These are phyloP conservation scores for Sarcodon aspratus DNA, from an alignment of 768 basidiomycete genomes.

Conservation along the genomic window DNA sequence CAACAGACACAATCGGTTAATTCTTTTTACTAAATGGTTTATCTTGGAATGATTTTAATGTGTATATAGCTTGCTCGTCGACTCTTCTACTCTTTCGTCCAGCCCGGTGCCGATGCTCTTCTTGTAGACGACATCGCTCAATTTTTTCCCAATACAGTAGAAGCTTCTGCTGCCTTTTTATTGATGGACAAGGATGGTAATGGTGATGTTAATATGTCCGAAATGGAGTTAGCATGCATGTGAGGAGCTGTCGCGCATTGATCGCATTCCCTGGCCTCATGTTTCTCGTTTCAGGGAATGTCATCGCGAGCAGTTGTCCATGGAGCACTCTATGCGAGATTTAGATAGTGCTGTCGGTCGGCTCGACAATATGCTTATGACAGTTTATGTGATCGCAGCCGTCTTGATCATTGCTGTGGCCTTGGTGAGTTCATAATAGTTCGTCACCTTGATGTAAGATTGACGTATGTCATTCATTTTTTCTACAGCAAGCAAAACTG, in stretches of 20 bases:
- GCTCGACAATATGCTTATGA: conserved; percentile 81
- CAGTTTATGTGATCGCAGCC: conserved; percentile 59
- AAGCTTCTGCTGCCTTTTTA: conserved; percentile 54
- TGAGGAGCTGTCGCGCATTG: conserved; percentile 18
- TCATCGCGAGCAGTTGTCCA: conserved; percentile 75
- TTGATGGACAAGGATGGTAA: conserved; percentile 66
- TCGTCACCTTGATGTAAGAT: conserved; percentile 1
- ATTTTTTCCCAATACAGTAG: conserved; percentile 58
- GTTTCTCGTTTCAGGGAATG: conserved; percentile 40
- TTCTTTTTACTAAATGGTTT: background rate
- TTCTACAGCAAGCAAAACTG: conserved; percentile 54
- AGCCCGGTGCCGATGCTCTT: conserved; percentile 45
- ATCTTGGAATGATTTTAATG: background rate
- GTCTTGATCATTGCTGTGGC: conserved; percentile 77
- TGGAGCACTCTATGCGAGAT: conserved; percentile 82
- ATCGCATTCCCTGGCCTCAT: background rate
- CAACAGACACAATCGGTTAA: conserved; percentile 67
- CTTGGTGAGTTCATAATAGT: conserved; percentile 33
- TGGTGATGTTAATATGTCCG: conserved; percentile 60
- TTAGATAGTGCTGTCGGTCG: conserved; percentile 83
- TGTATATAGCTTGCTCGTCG: conserved; percentile 59
- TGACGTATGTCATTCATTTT: conserved; percentile 4
- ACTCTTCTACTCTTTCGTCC: conserved; percentile 77
- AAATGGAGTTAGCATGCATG: conserved; percentile 68
- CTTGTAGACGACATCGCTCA: conserved; percentile 56